Conservation (phyloP, 2,329 filamentous ascomycete genomes). For the Penicillium sumatraense region DNA sequence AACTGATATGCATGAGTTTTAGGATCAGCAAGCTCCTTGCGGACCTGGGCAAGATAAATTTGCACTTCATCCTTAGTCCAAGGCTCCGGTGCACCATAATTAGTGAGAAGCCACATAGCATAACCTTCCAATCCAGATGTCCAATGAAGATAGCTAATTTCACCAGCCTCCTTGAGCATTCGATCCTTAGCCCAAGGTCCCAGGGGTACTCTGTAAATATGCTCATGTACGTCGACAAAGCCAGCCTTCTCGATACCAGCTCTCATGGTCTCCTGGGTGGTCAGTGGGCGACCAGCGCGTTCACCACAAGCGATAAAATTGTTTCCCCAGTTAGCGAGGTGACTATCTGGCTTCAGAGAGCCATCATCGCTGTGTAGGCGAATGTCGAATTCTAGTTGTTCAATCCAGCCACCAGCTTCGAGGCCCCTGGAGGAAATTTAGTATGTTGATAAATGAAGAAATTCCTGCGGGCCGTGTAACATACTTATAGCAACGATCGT, state of each 20-base stretch:
- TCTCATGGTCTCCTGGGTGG: constrained; percentile 27
- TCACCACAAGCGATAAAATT: constrained; percentile 23
- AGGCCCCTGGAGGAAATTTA: constrained; percentile 13
- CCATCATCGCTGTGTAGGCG: constrained; percentile 15
- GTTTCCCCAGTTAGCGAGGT: constrained; percentile 14
- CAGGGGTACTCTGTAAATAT: constrained; percentile 54
- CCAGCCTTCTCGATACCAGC: constrained; percentile 22
- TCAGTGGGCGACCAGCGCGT: constrained; percentile 24
- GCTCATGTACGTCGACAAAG: constrained; percentile 50
- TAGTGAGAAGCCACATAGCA: constrained; percentile 30
- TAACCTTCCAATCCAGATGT: constrained; percentile 27
- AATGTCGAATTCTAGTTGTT: constrained; percentile 18
- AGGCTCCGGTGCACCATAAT: constrained; percentile 20
- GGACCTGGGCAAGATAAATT: constrained; percentile 7
- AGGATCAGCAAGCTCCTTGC: constrained; percentile 8
- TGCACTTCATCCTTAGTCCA: constrained; percentile 13
- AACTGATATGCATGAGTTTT: constrained; percentile 10
- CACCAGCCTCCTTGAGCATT: constrained; percentile 50
- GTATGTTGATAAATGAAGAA: neutral
- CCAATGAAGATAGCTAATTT: constrained; percentile 30
- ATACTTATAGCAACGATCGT: constrained; percentile 16
- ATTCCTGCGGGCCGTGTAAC: no score
- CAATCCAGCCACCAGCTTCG: constrained; percentile 16
- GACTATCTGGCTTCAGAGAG: constrained; percentile 12
- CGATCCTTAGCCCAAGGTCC: constrained; percentile 52